Evolutionary conservation across 179 eudicot genomes (phyloP).

Genomic region (Dionaea muscipula): DNA sequence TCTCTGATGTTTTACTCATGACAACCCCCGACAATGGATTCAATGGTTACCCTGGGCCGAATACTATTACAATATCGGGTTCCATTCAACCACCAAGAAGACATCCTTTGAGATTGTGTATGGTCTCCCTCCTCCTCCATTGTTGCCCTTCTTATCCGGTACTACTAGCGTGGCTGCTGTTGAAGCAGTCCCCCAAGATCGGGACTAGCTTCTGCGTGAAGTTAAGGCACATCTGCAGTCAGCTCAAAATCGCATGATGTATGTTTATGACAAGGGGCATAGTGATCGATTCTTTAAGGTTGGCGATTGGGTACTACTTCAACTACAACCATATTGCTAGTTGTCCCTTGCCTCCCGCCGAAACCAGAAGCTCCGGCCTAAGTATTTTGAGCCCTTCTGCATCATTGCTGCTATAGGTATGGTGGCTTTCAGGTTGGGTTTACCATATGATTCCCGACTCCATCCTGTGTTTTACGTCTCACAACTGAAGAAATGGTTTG

Average conservation of each 20-base stretch:
- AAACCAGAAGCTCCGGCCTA: background rate
- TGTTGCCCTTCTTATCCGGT: background rate
- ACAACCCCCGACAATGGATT: background rate
- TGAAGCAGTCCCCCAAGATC: background rate
- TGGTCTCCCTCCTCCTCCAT: conserved; percentile 5
- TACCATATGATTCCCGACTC: background rate
- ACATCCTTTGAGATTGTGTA: conserved; percentile 5
- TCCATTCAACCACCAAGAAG: background rate
- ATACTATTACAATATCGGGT: conserved; percentile 2
- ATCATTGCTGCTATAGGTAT: background rate
- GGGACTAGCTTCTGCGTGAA: background rate
- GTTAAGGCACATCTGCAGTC: background rate
- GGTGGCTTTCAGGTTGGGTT: background rate
- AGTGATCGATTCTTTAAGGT: conserved; percentile 1
- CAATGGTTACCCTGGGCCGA: background rate
- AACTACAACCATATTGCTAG: conserved; percentile 5
- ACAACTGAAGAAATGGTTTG: background rate
- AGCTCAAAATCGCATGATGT: conserved; percentile 2
- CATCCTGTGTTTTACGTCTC: conserved; percentile 1
- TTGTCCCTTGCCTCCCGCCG: background rate
- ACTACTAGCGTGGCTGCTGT: background rate
- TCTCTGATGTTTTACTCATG: background rate
- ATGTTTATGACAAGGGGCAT: background rate
- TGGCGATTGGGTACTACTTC: conserved; percentile 1
- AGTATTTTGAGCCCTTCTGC: background rate